phyloP scores from a whole-genome alignment of 164 flowering plant species.

The Amborella trichopoda region DNA sequence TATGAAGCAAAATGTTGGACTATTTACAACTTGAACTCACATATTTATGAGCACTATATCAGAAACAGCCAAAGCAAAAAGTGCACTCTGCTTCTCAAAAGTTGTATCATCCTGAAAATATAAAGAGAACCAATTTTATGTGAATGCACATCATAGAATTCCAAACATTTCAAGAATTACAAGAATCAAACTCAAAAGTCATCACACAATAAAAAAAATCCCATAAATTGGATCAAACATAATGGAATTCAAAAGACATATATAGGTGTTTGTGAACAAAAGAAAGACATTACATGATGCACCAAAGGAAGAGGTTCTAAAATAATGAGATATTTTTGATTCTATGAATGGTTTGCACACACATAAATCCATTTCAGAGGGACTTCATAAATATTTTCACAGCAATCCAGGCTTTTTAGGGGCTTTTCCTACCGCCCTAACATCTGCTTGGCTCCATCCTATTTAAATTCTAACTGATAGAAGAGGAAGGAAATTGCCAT shows the following conservation, averaged over 20 bases:
- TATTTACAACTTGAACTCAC: conserved; percentile 31
- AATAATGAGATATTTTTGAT: too few species aligned
- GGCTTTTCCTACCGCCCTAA: too few species aligned
- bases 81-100: conserved; percentile 99
- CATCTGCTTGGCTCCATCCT: too few species aligned
- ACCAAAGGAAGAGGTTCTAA: neutral
- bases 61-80: conserved; percentile 96
- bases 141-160: neutral
- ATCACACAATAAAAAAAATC: neutral
- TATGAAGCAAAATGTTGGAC: too few species aligned
- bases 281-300: neutral
- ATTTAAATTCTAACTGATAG: too few species aligned
- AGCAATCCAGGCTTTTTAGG: too few species aligned
- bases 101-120: conserved; percentile 85
- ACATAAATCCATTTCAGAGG: too few species aligned
- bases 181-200: neutral
- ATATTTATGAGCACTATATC: conserved; percentile 95
- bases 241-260: neutral
- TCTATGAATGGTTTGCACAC: too few species aligned
- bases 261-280: neutral
- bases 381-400: too few species aligned
- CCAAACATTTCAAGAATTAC: neutral
- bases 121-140: conserved; percentile 1
- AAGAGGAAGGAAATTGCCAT: too few species aligned
- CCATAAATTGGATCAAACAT: neutral